phyloP scores from a whole-genome alignment of 2,329 filamentous ascomycete species.

The Stagonosporopsis rhizophila region DNA sequence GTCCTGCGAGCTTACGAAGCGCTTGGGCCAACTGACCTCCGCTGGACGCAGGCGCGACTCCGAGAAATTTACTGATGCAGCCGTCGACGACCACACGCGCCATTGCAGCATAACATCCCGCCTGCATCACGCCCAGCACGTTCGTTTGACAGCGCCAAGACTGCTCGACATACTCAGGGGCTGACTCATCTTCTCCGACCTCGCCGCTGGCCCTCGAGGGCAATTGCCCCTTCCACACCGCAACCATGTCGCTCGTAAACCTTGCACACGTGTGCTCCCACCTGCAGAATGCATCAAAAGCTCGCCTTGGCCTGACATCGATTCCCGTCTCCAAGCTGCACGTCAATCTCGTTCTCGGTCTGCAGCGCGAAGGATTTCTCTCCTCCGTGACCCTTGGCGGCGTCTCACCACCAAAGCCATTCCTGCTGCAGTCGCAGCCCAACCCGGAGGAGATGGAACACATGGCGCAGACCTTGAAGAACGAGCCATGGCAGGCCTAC shows the following conservation, averaged over 20 bases:
- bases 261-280: slow-evolving; percentile 86
- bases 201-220: slow-evolving; percentile 40
- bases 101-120: slow-evolving; percentile 29
- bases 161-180: not conserved
- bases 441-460: slow-evolving; percentile 37
- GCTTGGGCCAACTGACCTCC: slow-evolving; percentile 5
- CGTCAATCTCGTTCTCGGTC: slow-evolving; percentile 74
- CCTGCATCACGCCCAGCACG: slow-evolving; percentile 15
- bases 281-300: slow-evolving; percentile 85
- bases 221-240: slow-evolving; percentile 21
- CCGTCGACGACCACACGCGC: slow-evolving; percentile 29
- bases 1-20: not conserved
- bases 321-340: slow-evolving; percentile 82
- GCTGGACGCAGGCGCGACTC: slow-evolving; percentile 29
- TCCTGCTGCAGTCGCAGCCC: slow-evolving; percentile 41
- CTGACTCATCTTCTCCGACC: not conserved
- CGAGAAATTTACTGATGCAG: slow-evolving; percentile 39
- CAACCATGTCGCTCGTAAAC: slow-evolving; percentile 73
- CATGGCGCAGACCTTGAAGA: slow-evolving; percentile 43
- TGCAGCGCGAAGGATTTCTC: slow-evolving; percentile 84
- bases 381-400: slow-evolving; percentile 79
- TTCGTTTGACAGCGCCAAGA: not conserved
- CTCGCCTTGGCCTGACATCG: slow-evolving; percentile 84
- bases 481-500: slow-evolving; percentile 53
- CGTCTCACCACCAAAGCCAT: slow-evolving; percentile 56